phyloP scores from a whole-genome alignment of 306 rosid genomes.

The Carpinus viminea region DNA sequence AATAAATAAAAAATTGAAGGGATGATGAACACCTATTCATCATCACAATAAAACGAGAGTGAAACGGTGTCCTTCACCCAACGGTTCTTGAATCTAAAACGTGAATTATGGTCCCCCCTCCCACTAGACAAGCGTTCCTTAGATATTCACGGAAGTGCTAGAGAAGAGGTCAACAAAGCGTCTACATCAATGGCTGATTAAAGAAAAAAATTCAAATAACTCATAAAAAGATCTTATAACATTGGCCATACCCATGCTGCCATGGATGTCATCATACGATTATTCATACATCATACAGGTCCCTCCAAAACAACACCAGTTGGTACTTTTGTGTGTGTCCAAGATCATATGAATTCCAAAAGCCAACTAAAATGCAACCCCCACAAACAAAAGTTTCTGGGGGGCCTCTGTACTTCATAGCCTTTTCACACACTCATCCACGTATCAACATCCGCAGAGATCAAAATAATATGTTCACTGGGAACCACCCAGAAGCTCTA shows the following conservation, averaged over 20 bases:
- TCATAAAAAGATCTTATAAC: not conserved
- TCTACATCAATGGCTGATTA: not conserved
- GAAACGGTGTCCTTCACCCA: not conserved
- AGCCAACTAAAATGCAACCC: slow-evolving; percentile 24
- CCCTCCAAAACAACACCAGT: not conserved
- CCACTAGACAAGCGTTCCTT: not conserved
- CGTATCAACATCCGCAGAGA: slow-evolving; percentile 38
- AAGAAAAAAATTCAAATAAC: not conserved
- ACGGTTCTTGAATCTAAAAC: no score
- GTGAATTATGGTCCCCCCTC: not conserved
- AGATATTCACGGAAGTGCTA: not conserved
- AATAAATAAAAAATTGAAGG: no score
- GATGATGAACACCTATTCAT: no score
- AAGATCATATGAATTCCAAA: not conserved
- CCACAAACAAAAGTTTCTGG: slow-evolving; percentile 16
- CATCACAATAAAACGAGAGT: no score
- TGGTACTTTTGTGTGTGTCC: slow-evolving; percentile 1
- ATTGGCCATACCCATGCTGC: slow-evolving; percentile 13
- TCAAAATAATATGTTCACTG: slow-evolving; percentile 6
- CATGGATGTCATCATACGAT: not conserved
- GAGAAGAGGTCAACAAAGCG: slow-evolving; percentile 5
- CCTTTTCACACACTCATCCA: slow-evolving; percentile 22
- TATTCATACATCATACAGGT: not conserved
- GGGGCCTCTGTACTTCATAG: slow-evolving; percentile 9
- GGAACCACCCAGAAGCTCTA: slow-evolving; percentile 7